phyloP scores from a whole-genome alignment of 345 rosid species.

The Erucastrum elatum region DNA sequence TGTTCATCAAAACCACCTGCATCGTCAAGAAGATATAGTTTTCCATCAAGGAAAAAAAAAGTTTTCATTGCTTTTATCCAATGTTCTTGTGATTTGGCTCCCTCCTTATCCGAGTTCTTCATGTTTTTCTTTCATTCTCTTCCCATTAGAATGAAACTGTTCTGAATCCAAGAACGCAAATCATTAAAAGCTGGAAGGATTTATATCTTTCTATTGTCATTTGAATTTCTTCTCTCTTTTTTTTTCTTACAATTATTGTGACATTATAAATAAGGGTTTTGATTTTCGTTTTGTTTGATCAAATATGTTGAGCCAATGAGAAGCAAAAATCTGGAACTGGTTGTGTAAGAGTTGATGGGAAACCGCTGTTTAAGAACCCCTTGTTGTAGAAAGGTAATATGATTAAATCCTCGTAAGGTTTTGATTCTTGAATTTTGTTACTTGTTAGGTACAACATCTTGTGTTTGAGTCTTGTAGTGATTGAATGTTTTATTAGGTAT shows the following conservation, averaged over 20 bases:
- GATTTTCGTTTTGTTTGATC: constrained; percentile 12
- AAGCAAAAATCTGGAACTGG: constrained; percentile 11
- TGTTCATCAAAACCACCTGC: background rate
- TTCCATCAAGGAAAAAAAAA: background rate
- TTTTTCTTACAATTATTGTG: background rate
- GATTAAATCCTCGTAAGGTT: background rate
- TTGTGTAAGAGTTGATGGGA: constrained; percentile 35
- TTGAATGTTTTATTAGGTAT: too few relatives aligned
- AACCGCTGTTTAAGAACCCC: constrained; percentile 20
- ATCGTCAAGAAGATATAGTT: background rate
- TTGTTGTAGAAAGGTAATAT: constrained; percentile 33
- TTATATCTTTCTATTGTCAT: background rate
- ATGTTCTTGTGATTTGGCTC: background rate
- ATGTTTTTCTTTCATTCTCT: background rate
- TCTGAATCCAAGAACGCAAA: background rate
- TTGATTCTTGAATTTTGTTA: too few relatives aligned
- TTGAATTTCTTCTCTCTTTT: background rate
- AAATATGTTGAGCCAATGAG: constrained; percentile 8
- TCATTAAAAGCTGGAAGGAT: background rate
- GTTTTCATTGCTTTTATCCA: background rate
- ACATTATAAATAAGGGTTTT: constrained; percentile 9
- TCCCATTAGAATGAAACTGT: background rate
- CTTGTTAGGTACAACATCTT: too few relatives aligned
- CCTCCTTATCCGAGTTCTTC: background rate
- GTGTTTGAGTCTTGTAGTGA: too few relatives aligned